These are phyloP conservation scores for Coccomyxa sp. DNA, from an alignment of 139 green algal genomes.

Conservation along the genomic window DNA sequence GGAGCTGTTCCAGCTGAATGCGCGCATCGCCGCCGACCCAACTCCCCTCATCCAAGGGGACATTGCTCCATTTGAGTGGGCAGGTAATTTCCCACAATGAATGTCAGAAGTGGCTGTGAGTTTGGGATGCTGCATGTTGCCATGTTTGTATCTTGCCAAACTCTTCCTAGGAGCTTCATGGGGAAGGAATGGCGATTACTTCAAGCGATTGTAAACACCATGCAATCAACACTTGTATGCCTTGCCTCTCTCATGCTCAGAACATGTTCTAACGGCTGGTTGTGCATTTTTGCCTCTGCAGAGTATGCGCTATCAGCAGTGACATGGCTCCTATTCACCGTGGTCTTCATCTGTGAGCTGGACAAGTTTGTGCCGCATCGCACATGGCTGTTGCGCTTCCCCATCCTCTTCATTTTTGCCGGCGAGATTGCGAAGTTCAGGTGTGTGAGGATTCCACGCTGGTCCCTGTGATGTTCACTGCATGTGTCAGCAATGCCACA, in stretches of 20 bases:
- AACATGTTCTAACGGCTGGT: not conserved
- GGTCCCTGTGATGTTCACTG: not conserved
- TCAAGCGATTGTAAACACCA: not conserved
- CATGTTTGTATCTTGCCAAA: no score
- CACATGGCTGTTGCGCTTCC: constrained; percentile 26
- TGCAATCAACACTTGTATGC: not conserved
- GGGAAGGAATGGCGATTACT: not conserved
- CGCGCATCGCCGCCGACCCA: constrained; percentile 13
- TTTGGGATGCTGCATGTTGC: no score
- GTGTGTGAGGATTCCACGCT: not conserved
- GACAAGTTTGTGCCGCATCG: constrained; percentile 1
- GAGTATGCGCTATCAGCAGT: constrained; percentile 6
- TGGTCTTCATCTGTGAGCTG: constrained; percentile 13
- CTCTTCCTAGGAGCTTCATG: not conserved
- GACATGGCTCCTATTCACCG: constrained; percentile 8
- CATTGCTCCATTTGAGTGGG: constrained; percentile 24
- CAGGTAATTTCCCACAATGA: constrained; percentile 2
- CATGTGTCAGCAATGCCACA: not conserved
- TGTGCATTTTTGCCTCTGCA: not conserved
- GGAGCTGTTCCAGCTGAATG: constrained; percentile 25
- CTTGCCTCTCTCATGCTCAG: not conserved
- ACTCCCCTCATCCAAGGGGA: constrained; percentile 4
- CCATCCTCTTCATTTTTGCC: constrained; percentile 20
- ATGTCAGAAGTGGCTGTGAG: no score
- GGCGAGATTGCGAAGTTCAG: constrained; percentile 16